Evolutionary conservation across 257 asterid species (phyloP).

Genomic region (Perilla frutescens): DNA sequence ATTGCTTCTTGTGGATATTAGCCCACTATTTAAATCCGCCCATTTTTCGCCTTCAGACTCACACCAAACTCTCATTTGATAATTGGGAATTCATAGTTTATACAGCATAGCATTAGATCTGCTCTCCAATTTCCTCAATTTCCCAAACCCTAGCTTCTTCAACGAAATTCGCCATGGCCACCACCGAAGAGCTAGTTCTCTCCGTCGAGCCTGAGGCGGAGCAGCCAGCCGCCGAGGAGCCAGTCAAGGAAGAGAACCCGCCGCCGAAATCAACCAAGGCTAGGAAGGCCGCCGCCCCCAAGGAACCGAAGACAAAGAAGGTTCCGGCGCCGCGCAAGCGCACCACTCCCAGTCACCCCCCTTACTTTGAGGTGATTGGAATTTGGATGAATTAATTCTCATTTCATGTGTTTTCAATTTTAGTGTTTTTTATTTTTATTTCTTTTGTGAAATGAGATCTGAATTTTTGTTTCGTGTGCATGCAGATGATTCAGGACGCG

Average conservation of each 20-base stretch:
- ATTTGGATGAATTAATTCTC: background rate
- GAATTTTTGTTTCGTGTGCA: slow-evolving; percentile 8
- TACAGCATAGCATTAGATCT: slow-evolving; percentile 28
- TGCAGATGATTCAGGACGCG: slow-evolving; percentile 85
- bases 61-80: slow-evolving; percentile 28
- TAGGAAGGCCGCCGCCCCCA: slow-evolving; percentile 34
- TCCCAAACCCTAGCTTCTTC: slow-evolving; percentile 36
- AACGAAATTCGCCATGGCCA: slow-evolving; percentile 39
- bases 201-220: slow-evolving; percentile 37
- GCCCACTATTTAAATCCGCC: slow-evolving; percentile 59
- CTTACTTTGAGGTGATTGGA: slow-evolving; percentile 72
- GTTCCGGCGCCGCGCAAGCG: slow-evolving; percentile 65
- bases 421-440: no score
- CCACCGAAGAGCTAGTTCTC: slow-evolving; percentile 60
- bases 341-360: slow-evolving; percentile 57
- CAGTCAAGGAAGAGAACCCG: slow-evolving; percentile 31
- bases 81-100: background rate
- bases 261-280: slow-evolving; percentile 47
- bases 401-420: background rate
- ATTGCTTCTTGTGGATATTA: slow-evolving; percentile 41
- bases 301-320: slow-evolving; percentile 57
- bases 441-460: slow-evolving; percentile 31
- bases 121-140: slow-evolving; percentile 4
- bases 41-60: slow-evolving; percentile 39
- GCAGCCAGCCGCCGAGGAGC: slow-evolving; percentile 38